These are phyloP conservation scores for Cryphonectria nitschkei DNA, from an alignment of 2,329 filamentous ascomycete genomes.

Conservation along the genomic window DNA sequence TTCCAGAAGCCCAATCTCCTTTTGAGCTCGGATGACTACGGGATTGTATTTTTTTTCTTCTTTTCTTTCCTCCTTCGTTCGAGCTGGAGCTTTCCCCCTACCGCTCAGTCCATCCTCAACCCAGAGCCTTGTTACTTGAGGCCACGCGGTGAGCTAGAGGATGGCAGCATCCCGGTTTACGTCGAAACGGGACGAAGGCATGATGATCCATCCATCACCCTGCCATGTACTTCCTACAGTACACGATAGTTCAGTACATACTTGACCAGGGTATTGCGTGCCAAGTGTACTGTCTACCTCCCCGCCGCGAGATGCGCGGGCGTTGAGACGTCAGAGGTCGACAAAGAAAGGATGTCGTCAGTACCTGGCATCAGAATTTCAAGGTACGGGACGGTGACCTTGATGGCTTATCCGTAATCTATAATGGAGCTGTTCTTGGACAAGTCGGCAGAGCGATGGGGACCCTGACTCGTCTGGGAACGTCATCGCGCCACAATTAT, in stretches of 20 bases:
- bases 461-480: slow-evolving; percentile 26
- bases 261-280: background rate
- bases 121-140: background rate
- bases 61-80: background rate
- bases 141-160: slow-evolving; percentile 8
- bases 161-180: slow-evolving; percentile 2
- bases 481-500: slow-evolving; percentile 30
- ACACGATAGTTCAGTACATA: background rate
- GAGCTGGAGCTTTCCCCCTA: slow-evolving; percentile 1
- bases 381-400: background rate
- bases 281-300: slow-evolving; percentile 23
- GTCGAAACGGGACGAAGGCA: background rate
- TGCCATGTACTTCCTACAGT: background rate
- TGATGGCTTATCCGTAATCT: slow-evolving; percentile 13
- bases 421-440: slow-evolving; percentile 14
- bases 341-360: slow-evolving; percentile 17
- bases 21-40: slow-evolving; percentile 10
- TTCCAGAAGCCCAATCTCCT: slow-evolving; percentile 9
- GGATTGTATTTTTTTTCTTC: background rate
- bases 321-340: background rate
- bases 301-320: background rate
- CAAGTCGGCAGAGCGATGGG: slow-evolving; percentile 13
- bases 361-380: slow-evolving; percentile 17
- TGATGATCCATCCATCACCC: slow-evolving; percentile 9
- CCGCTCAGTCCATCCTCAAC: background rate